Evolutionary conservation across 2,329 filamentous ascomycete genomes (phyloP).

Genomic region (Cercospora sp.): DNA sequence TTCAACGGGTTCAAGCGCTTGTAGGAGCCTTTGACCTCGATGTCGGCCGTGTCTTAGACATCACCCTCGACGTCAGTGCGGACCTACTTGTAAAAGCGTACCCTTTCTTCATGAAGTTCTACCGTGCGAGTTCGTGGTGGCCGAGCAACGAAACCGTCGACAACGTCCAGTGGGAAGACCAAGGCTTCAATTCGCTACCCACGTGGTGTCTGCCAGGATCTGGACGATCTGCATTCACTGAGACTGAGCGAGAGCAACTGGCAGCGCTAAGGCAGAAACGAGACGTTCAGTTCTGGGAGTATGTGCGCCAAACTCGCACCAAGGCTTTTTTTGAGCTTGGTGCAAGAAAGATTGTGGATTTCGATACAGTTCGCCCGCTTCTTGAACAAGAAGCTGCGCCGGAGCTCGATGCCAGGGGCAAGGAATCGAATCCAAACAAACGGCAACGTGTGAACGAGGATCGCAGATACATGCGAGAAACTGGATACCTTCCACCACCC

Average conservation of each 20-base stretch:
- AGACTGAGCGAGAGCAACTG: slow-evolving; percentile 66
- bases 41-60: slow-evolving; percentile 89
- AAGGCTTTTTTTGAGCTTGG: slow-evolving; percentile 89
- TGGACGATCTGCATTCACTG: slow-evolving; percentile 60
- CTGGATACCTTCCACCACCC: slow-evolving; percentile 75
- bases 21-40: slow-evolving; percentile 97
- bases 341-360: slow-evolving; percentile 64
- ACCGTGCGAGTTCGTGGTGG: slow-evolving; percentile 96
- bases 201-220: slow-evolving; percentile 79
- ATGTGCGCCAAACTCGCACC: slow-evolving; percentile 73
- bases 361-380: slow-evolving; percentile 45
- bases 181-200: slow-evolving; percentile 68
- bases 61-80: slow-evolving; percentile 92
- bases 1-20: slow-evolving; percentile 87
- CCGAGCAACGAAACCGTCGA: slow-evolving; percentile 64
- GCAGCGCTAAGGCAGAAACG: slow-evolving; percentile 60
- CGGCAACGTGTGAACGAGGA: slow-evolving; percentile 57
- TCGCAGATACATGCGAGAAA: slow-evolving; percentile 74
- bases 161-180: slow-evolving; percentile 48
- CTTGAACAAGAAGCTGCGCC: slow-evolving; percentile 35
- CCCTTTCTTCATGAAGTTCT: slow-evolving; percentile 89
- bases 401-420: slow-evolving; percentile 41
- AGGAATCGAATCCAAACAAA: slow-evolving; percentile 40
- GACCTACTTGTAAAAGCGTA: slow-evolving; percentile 90
- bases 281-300: slow-evolving; percentile 77